Evolutionary conservation across 352 stramenopile genomes (phyloP), one percentile per base, ranked within the genome.

Genomic region (Pythium diclinum): DNA sequence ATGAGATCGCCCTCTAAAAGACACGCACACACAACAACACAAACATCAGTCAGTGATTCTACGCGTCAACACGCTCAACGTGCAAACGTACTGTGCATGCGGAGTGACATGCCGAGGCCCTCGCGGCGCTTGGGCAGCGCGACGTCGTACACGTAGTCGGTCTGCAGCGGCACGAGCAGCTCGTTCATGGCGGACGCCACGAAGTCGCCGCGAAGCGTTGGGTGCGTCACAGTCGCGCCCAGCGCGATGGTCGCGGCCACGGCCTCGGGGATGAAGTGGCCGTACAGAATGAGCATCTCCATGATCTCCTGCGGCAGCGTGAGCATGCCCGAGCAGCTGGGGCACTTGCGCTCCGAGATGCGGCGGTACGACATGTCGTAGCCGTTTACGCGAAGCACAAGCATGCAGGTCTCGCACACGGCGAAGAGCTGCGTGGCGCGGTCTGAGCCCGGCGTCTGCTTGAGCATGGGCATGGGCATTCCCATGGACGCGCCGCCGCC

Each of bases 261-360:
- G 23, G 71, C 63, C 68, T 94, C 85, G n/a, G 83, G 61, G 44
- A 94, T 81, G 62, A 90, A 94, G 56, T 89, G 77, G 19, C 85
- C 85, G 65, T 91, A 94, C n/a, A 94, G 76, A 59, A 94, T 91
- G 59, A 94, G 73, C 85, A 94, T 91, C 60, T 94, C 85, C 83
- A 94, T 88, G 58, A 88, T 73, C 60, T 94, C 85, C 63, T 92
- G 81, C 13, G 85, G 83, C 16, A 94, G 67, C 66, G 77, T 78
- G 46, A 94, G 64, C 58, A 73, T 80, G 14, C 75, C 77, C 2
- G 60, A 61, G 60, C 85, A 94, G 53, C 80, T 83, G 32, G 80
- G 71, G 62, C 85, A 94, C 62, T 91, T 92, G 68, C 72, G 76
- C 69, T 94, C 85, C 70, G 89, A 81, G 52, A 94, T 82, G 56